Conservation (phyloP, 768 basidiomycete species). For the Boletellus emodensis region DNA sequence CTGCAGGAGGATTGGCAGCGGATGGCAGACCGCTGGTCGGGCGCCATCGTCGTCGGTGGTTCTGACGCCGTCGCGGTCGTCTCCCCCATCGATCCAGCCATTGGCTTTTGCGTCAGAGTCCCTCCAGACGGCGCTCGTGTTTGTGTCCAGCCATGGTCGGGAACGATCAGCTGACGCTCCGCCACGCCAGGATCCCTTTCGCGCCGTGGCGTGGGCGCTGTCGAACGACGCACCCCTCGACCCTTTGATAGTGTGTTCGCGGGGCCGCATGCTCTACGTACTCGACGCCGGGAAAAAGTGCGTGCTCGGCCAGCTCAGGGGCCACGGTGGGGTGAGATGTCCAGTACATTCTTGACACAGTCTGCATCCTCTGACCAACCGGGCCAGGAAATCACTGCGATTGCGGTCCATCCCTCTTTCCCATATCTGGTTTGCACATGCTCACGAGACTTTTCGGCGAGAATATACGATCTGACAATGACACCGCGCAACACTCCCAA, state of each 20-base stretch:
- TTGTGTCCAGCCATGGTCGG: slow-evolving; percentile 1
- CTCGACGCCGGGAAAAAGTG: slow-evolving; percentile 42
- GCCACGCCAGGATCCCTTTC: slow-evolving; percentile 20
- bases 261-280: slow-evolving; percentile 52
- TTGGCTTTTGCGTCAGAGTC: slow-evolving; percentile 34
- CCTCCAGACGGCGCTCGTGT: slow-evolving; percentile 23
- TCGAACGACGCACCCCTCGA: slow-evolving; percentile 40
- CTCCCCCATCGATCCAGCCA: slow-evolving; percentile 20
- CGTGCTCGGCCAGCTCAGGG: slow-evolving; percentile 50
- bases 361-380: slow-evolving; percentile 20
- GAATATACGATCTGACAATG: slow-evolving; percentile 61
- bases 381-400: slow-evolving; percentile 57
- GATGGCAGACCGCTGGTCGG: slow-evolving; percentile 46
- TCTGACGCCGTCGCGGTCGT: slow-evolving; percentile 36
- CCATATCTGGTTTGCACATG: slow-evolving; percentile 67
- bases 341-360: neutral
- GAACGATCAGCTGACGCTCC: slow-evolving; percentile 4
- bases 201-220: slow-evolving; percentile 58
- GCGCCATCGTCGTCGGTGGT: slow-evolving; percentile 50
- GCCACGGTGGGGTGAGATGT: slow-evolving; percentile 66
- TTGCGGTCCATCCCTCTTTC: slow-evolving; percentile 56
- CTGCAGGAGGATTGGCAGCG: slow-evolving; percentile 38
- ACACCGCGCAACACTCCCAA: slow-evolving; percentile 32
- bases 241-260: slow-evolving; percentile 59
- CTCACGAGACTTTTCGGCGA: slow-evolving; percentile 64